Evolutionary conservation across 305 asterid genomes (phyloP).

Genomic region (Caryopteris hybrid): DNA sequence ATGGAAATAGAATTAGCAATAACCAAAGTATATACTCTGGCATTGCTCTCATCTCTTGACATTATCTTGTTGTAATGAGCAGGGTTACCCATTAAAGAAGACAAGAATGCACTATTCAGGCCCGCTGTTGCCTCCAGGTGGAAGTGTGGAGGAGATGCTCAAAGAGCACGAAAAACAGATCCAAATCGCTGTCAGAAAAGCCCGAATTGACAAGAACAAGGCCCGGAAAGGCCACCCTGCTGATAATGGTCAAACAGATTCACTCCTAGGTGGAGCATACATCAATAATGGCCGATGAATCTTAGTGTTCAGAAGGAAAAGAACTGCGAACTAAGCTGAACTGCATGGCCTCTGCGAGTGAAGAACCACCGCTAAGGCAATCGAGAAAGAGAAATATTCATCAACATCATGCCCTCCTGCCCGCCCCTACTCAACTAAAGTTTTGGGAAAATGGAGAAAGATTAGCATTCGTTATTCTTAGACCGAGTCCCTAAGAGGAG

Average conservation of each 20-base stretch:
- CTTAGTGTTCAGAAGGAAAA: background rate
- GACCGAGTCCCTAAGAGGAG: conserved; percentile 10
- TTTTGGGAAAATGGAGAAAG: background rate
- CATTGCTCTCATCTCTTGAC: background rate
- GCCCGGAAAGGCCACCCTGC: conserved; percentile 33
- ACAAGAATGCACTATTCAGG: conserved; percentile 77
- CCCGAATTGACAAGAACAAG: conserved; percentile 54
- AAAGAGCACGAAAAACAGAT: conserved; percentile 76
- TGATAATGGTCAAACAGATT: conserved; percentile 42
- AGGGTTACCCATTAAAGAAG: conserved; percentile 30
- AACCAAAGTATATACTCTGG: background rate
- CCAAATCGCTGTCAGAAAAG: conserved; percentile 80
- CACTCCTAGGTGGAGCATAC: conserved; percentile 40
- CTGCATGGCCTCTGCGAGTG: background rate
- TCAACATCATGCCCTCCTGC: background rate
- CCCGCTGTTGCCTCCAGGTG: conserved; percentile 52
- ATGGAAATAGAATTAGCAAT: background rate
- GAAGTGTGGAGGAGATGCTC: conserved; percentile 75
- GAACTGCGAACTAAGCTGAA: background rate
- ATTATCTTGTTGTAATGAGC: conserved; percentile 4
- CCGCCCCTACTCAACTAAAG: background rate
- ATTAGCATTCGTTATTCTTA: background rate
- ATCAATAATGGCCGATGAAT: conserved; percentile 43
- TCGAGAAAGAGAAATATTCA: background rate
- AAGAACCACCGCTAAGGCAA: background rate